These are phyloP conservation scores for Picea sitchensis DNA, from an alignment of 75 land plant genomes.

Conservation along the genomic window DNA sequence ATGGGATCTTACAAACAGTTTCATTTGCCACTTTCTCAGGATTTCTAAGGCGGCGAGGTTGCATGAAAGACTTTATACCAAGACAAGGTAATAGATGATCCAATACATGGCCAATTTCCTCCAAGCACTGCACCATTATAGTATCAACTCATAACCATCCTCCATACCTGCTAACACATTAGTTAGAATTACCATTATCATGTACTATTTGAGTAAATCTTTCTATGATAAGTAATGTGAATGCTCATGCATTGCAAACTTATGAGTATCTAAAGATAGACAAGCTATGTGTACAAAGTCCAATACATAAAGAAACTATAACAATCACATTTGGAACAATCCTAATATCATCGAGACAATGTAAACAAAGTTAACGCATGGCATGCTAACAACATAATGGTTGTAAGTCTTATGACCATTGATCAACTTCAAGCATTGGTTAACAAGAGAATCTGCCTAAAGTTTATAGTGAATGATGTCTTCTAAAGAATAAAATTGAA, in stretches of 20 bases:
- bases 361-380: not conserved
- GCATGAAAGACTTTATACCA: conserved; percentile 46
- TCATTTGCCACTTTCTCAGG: conserved; percentile 72
- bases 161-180: conserved; percentile 44
- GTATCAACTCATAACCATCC: conserved; percentile 36
- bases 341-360: not conserved
- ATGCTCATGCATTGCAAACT: not conserved
- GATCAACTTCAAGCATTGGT: not conserved
- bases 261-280: not conserved
- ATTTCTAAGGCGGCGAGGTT: conserved; percentile 57
- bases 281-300: not conserved
- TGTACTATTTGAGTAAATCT: not conserved
- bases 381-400: no score
- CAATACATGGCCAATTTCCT: conserved; percentile 51
- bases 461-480: not conserved
- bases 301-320: not conserved
- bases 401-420: not conserved
- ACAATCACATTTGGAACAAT: not conserved
- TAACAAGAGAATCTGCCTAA: not conserved
- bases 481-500: not conserved
- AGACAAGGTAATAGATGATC: conserved; percentile 57
- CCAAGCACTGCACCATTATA: conserved; percentile 90
- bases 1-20: conserved; percentile 68
- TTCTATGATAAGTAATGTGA: not conserved
- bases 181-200: not conserved